Evolutionary conservation across 2,329 filamentous ascomycete species (phyloP).

Genomic region (Penicillium psychrosexuale): DNA sequence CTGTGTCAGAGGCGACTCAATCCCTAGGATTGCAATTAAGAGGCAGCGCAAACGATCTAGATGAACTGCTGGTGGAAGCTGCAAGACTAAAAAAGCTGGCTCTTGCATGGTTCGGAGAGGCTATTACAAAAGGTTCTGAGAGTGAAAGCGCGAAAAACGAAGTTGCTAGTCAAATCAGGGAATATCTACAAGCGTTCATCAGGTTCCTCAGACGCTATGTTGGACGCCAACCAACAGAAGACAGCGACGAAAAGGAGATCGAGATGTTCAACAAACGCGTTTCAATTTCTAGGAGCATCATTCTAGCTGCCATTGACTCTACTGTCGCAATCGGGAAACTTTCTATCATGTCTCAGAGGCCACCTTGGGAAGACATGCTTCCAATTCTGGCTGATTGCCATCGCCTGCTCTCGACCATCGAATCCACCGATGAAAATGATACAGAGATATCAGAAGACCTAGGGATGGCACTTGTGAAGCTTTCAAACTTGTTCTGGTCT

Average conservation of each 20-base stretch:
- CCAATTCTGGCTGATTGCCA: conserved; percentile 38
- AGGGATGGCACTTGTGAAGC: conserved; percentile 34
- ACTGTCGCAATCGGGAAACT: conserved; percentile 40
- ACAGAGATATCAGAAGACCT: conserved; percentile 22
- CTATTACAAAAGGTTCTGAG: conserved; percentile 21
- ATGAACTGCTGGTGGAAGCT: conserved; percentile 44
- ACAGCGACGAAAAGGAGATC: conserved; percentile 27
- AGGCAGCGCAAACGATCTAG: conserved; percentile 42
- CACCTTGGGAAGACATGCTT: conserved; percentile 39
- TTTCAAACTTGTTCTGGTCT: conserved; percentile 50
- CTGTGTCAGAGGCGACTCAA: conserved; percentile 34
- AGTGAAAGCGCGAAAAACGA: conserved; percentile 19
- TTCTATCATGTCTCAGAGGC: conserved; percentile 36
- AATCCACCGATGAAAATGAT: conserved; percentile 11
- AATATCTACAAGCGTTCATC: conserved; percentile 40
- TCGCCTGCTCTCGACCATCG: conserved; percentile 34
- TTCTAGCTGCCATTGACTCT: conserved; percentile 43
- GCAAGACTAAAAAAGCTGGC: conserved; percentile 44
- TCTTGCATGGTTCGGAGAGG: conserved; percentile 37
- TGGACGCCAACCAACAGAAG: conserved; percentile 30
- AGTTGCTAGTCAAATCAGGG: conserved; percentile 27
- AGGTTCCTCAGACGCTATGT: conserved; percentile 44
- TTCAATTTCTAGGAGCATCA: conserved; percentile 34
- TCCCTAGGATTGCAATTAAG: conserved; percentile 37
- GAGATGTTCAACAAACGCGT: conserved; percentile 34